Base-by-base conservation (phyloP, 192 early-diverging fungal genomes). In the Coemansia aciculifera region DNA sequence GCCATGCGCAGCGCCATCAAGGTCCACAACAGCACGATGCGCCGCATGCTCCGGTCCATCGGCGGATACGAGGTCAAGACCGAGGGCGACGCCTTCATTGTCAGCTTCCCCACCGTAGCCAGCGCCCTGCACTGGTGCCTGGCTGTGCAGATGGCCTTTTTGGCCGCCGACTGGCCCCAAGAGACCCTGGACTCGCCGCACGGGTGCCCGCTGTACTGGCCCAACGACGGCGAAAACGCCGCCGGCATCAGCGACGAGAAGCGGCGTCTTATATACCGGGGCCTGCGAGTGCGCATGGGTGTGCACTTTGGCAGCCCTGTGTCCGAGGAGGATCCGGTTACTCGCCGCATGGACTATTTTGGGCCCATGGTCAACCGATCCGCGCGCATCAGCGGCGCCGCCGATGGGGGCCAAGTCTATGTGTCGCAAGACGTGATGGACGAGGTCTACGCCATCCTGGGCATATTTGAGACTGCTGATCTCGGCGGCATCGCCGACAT, bases 51-150 rank as follows among this genome's bases (percentile, higher is more conserved):
- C 34, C 87, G 91, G 54, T 86, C 86, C 24, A 89, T 91, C 51
- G 92, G 94, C 38, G 95, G 95, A 19, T 97, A 97, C 66, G 95
- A 97, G 69, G 95, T 97, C 46, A 97, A 97, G 72, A 97, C 93
- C 1, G 95, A 97, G 81, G 95, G 95, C 54, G 95, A 97, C 68
- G 93, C 93, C 17, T 92, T 97, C 70, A 97, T 97, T 91, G 93
- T 94, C 21, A 91, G 89, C 60, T 97, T 97, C 72, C 90, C 91
- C 10, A 90, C 89, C 29, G 87, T 93, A 0, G 83, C 89, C 0
- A 85, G 88, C 37, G 95, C 95, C 2, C 71, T 95, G 64, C 81
- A 94, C 19, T 97, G 94, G 94, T 94, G 92, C 64, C 81, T 97
- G 66, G 90, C 90, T 9, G 94, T 92, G 12, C 95, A 97, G 69